Conservation (phyloP, 1,139 yeast species). For the Waltiozyma sp. region DNA sequence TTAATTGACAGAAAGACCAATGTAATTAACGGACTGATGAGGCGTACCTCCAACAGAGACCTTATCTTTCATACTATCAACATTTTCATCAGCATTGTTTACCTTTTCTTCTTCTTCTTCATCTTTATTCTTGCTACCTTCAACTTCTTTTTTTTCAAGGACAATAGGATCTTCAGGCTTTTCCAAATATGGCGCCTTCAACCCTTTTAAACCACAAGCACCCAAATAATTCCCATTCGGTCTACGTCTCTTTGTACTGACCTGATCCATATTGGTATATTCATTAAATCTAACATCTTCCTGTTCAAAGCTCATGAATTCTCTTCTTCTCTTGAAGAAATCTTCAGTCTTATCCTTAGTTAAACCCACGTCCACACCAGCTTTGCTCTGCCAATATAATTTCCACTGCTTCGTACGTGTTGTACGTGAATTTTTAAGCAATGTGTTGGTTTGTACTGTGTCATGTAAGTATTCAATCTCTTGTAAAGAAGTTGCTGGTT, state of each 20-base stretch:
- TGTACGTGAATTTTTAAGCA: conserved; percentile 21
- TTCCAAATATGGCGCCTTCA: conserved; percentile 28
- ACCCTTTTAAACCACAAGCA: conserved; percentile 29
- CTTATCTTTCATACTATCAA: background rate
- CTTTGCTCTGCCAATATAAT: conserved; percentile 27
- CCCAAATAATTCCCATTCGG: conserved; percentile 38
- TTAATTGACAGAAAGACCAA: background rate
- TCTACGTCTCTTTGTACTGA: conserved; percentile 24
- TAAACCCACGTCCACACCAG: conserved; percentile 25
- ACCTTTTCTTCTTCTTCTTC: background rate
- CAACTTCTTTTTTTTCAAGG: background rate
- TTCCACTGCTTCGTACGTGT: conserved; percentile 24
- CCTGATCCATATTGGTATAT: conserved; percentile 23
- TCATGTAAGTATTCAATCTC: conserved; percentile 28
- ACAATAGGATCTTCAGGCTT: background rate
- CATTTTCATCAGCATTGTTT: background rate
- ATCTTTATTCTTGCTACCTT: too few relatives aligned
- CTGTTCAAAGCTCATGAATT: conserved; percentile 18
- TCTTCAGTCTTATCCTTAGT: conserved; percentile 15
- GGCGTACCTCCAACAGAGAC: too few relatives aligned
- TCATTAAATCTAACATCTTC: conserved; percentile 22
- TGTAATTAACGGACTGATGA: background rate
- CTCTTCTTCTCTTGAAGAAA: conserved; percentile 17
- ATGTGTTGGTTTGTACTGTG: conserved; percentile 22
- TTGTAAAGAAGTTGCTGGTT: conserved; percentile 20